Base-by-base conservation (phyloP, 768 basidiomycete genomes). In the Naganishia onofrii region DNA sequence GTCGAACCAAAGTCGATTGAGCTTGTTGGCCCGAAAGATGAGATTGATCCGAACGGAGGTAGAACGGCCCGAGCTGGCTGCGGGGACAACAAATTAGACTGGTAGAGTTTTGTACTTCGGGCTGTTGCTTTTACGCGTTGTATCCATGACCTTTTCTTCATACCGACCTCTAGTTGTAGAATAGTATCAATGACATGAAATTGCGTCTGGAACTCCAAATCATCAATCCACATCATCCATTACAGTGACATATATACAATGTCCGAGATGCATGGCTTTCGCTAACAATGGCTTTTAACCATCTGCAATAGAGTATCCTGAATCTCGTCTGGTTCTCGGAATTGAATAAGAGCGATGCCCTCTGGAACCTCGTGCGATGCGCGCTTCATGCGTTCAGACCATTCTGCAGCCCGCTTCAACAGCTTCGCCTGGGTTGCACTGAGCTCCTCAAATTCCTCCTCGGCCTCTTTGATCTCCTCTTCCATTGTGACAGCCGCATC, bases 11-110 rank as follows among this genome's bases (percentile, higher is more conserved):
- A 58, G 17, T 17, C 63, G 1, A 36, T 74, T 32, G 68, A 71
- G 58, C 46, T 78, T 21, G 74, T 78, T 6, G 72, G 72, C 1
- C 76, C 73, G 0, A 66, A 67, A 13, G 72, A 73, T 29, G 65
- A 74, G 66, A 36, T 73, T 17, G 55, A 70, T 17, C 54, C 58
- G 26, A 63, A 66, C 28, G 67, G 55, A 19, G 68, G 69, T 13
- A 67, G 58, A 36, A 55, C 46, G 38, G 31, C 55, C 3, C 26
- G 55, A 26, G 72, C 69, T 1, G 67, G 68, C 31, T 73, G 75
- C 53, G 71, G 73, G n/a, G 66, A 66, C 66, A 57, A 71, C 38
- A 70, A 68, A 31, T 56, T 75, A 60, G 75, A 75, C 23, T 75
- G 74, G 74, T 75, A 70, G 54, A 38, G 2, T 34, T 38, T 55